Evolutionary conservation across 495 filamentous ascomycete species (phyloP).

Genomic region (Lindgomyces ingoldianus): DNA sequence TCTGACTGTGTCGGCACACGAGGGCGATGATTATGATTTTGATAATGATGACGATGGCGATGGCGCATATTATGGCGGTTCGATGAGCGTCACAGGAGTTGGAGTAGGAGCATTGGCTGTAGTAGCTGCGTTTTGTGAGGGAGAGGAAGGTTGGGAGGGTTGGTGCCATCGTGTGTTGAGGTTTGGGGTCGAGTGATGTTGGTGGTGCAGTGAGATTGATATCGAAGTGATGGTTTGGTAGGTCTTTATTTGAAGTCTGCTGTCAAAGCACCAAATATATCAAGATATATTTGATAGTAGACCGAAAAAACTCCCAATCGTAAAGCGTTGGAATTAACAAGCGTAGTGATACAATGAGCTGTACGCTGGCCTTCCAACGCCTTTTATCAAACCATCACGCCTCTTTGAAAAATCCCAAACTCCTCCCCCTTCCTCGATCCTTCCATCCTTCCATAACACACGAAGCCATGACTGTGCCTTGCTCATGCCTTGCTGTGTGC

Average conservation of each 20-base stretch:
- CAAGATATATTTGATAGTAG: no score
- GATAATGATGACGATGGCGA: slow-evolving; percentile 12
- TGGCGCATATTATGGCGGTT: slow-evolving; percentile 11
- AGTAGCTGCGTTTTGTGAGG: slow-evolving; percentile 9
- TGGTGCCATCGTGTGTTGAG: not conserved
- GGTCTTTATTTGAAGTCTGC: not conserved
- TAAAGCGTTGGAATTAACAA: no score
- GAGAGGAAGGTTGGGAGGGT: not conserved
- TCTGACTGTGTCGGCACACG: slow-evolving; percentile 11
- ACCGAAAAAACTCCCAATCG: no score
- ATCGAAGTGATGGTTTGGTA: not conserved
- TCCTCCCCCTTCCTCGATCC: no score
- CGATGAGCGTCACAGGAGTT: slow-evolving; percentile 12
- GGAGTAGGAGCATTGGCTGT: slow-evolving; percentile 2
- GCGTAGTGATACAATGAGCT: no score
- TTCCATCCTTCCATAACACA: no score
- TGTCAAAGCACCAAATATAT: no score
- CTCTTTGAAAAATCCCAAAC: no score
- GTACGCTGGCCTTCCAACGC: no score
- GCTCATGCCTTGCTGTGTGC: no score
- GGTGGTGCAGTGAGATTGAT: not conserved
- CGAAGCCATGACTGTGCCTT: no score
- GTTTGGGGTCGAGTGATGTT: not conserved
- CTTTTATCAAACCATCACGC: no score
- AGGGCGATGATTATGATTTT: slow-evolving; percentile 11